Evolutionary conservation across 768 basidiomycete genomes (phyloP).

Genomic region (Agrocybe chaxingu): DNA sequence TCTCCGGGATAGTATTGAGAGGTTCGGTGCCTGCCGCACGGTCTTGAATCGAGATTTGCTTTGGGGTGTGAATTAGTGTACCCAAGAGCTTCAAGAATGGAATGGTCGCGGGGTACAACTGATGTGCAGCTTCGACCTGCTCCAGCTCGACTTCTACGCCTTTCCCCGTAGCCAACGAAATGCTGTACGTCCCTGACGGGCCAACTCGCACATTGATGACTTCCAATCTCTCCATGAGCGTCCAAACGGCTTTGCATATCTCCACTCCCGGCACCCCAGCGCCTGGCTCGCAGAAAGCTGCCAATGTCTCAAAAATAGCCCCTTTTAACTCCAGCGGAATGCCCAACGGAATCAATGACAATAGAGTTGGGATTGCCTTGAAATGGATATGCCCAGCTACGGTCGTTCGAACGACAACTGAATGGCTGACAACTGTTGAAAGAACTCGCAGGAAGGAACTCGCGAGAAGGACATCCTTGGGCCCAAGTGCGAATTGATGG

Average conservation of each 20-base stretch:
- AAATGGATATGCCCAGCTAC: constrained; percentile 76
- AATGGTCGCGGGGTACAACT: constrained; percentile 83
- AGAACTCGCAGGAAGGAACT: constrained; percentile 81
- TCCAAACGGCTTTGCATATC: constrained; percentile 81
- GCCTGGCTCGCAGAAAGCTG: constrained; percentile 81
- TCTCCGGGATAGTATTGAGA: constrained; percentile 75
- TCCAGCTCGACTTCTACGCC: constrained; percentile 88
- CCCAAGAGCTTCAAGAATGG: constrained; percentile 83
- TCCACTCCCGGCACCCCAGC: constrained; percentile 72
- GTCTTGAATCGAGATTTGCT: constrained; percentile 61
- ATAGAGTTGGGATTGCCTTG: constrained; percentile 76
- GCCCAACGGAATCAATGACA: constrained; percentile 73
- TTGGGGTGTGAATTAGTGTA: constrained; percentile 81
- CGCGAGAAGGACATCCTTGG: constrained; percentile 75
- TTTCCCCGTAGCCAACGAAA: constrained; percentile 54
- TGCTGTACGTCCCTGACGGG: constrained; percentile 34
- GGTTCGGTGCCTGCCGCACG: constrained; percentile 57
- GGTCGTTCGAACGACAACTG: constrained; percentile 74
- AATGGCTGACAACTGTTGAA: constrained; percentile 69
- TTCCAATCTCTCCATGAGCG: constrained; percentile 78
- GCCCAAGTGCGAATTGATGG: constrained; percentile 49
- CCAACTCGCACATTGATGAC: constrained; percentile 70
- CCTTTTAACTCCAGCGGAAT: constrained; percentile 93
- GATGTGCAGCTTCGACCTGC: constrained; percentile 76
- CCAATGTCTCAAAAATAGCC: constrained; percentile 73